These are phyloP conservation scores for Plasmodium billcollinsi DNA, from an alignment of 169 alveolate species.

Conservation along the genomic window DNA sequence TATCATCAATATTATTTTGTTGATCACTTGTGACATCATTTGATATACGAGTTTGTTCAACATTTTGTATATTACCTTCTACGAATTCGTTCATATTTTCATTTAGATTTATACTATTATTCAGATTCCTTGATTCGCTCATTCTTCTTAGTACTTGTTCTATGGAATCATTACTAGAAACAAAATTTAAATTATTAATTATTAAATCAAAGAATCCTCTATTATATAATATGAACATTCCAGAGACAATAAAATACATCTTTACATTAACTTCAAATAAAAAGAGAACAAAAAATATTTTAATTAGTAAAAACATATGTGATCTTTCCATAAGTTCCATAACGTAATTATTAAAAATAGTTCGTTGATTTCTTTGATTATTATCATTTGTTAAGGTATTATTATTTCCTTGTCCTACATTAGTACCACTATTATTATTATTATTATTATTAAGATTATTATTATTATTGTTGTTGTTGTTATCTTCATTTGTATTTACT, in stretches of 20 bases:
- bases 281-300: slow-evolving; percentile 69
- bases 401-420: not conserved
- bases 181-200: slow-evolving; percentile 50
- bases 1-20: not conserved
- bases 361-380: slow-evolving; percentile 26
- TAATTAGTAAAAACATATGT: slow-evolving; percentile 38
- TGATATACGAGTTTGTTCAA: not conserved
- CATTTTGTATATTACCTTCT: slow-evolving; percentile 2
- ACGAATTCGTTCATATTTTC: too few species aligned
- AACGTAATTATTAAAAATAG: slow-evolving; percentile 42
- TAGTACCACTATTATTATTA: not conserved
- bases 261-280: slow-evolving; percentile 62
- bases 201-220: slow-evolving; percentile 65
- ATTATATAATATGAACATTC: slow-evolving; percentile 45
- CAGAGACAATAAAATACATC: slow-evolving; percentile 52
- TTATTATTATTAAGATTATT: not conserved
- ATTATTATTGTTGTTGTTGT: not conserved
- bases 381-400: not conserved
- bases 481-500: not conserved
- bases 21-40: slow-evolving; percentile 26
- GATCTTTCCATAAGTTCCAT: slow-evolving; percentile 51
- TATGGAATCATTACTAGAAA: slow-evolving; percentile 63
- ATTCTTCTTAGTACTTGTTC: slow-evolving; percentile 73
- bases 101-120: not conserved
- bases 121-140: slow-evolving; percentile 54